A percentile compares a stretch with the other conserved stretches of the same genome.
phyloP scores from a whole-genome alignment of 352 stramenopile genomes.

The Pythium biforme region DNA sequence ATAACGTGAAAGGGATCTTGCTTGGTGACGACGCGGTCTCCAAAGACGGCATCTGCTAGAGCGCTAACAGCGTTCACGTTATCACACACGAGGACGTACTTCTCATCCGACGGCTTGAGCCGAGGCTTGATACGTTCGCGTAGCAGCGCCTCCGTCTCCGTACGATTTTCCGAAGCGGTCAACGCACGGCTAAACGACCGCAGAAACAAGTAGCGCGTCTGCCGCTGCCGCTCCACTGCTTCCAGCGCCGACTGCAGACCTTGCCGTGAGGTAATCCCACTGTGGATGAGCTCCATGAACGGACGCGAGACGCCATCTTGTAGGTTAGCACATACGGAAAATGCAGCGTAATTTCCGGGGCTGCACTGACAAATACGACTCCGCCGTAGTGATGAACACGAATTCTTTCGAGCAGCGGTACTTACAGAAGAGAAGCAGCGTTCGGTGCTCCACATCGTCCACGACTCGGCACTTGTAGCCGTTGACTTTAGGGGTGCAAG shows the following conservation, averaged over 20 bases:
- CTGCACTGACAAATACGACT: slow-evolving; percentile 1
- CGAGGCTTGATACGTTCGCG: not conserved
- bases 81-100: not conserved
- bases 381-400: not conserved
- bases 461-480: slow-evolving; percentile 1
- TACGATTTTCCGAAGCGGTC: no score
- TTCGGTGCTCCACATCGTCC: slow-evolving; percentile 6
- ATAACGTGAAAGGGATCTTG: slow-evolving; percentile 10
- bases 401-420: slow-evolving; percentile 3
- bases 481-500: slow-evolving; percentile 1
- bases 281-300: slow-evolving; percentile 2
- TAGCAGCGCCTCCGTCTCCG: not conserved
- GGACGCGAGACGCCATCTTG: slow-evolving; percentile 2
- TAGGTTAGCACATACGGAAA: slow-evolving; percentile 8
- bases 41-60: not conserved
- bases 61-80: not conserved
- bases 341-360: not conserved
- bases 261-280: slow-evolving; percentile 1
- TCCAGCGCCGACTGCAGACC: slow-evolving; percentile 7
- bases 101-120: not conserved
- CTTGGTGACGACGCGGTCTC: not conserved
- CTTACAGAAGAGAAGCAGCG: slow-evolving; percentile 7
- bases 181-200: not conserved
- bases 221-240: not conserved
- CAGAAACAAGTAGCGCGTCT: not conserved